phyloP scores from a whole-genome alignment of 176 grass and related monocot species.

The Guadua angustifolia region DNA sequence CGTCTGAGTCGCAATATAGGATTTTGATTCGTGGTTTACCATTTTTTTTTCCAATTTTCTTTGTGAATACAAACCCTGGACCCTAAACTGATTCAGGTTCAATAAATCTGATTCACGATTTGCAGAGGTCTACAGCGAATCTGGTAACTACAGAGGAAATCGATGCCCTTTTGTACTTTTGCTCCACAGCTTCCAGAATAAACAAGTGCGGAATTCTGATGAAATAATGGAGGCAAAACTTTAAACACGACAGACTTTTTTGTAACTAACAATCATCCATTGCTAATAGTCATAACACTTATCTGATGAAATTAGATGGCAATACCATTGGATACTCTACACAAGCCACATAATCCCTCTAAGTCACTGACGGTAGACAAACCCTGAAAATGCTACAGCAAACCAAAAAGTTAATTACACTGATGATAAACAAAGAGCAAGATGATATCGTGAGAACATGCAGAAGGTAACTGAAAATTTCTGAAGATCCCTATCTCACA shows the following conservation, averaged over 20 bases:
- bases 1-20: too few relatives aligned
- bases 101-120: too few relatives aligned
- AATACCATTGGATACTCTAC: background rate
- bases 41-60: too few relatives aligned
- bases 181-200: slow-evolving; percentile 3
- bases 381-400: background rate
- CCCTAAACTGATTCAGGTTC: too few relatives aligned
- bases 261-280: background rate
- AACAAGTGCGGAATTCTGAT: background rate
- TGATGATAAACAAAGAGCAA: background rate
- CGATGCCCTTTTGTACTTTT: background rate
- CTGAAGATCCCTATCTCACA: background rate
- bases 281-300: background rate
- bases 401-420: slow-evolving; percentile 14
- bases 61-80: too few relatives aligned
- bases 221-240: background rate
- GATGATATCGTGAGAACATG: background rate
- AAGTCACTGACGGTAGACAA: background rate
- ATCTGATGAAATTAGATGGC: background rate
- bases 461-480: background rate
- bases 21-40: too few relatives aligned
- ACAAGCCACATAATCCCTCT: background rate
- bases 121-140: too few relatives aligned
- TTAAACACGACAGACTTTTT: background rate
- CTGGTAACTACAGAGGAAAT: background rate